phyloP scores from a whole-genome alignment of 257 asterid genomes.

The Euphrasia confusa region DNA sequence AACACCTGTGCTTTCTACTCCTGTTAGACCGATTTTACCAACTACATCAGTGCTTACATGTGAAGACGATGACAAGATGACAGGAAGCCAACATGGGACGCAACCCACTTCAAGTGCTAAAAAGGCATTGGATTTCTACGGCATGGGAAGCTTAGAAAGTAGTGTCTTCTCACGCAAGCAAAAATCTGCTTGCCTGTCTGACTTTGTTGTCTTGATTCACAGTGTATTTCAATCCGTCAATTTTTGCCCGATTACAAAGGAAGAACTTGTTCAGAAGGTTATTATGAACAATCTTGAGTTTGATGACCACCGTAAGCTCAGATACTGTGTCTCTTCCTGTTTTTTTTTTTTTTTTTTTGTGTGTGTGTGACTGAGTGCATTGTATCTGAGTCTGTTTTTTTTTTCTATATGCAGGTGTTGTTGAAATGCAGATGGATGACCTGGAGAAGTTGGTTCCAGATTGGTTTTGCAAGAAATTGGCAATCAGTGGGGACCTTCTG shows the following conservation, averaged over 20 bases:
- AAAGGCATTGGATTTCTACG: slow-evolving; percentile 57
- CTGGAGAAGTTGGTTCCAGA: slow-evolving; percentile 81
- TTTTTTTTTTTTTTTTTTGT: not conserved
- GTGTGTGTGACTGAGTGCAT: not conserved
- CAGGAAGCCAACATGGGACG: slow-evolving; percentile 36
- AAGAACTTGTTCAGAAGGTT: slow-evolving; percentile 84
- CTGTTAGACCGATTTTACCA: slow-evolving; percentile 50
- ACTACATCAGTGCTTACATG: slow-evolving; percentile 42
- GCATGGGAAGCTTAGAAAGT: slow-evolving; percentile 32
- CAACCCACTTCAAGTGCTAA: slow-evolving; percentile 50
- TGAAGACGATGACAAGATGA: slow-evolving; percentile 52
- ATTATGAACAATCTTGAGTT: slow-evolving; percentile 55
- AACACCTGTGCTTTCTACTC: slow-evolving; percentile 70
- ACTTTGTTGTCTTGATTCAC: slow-evolving; percentile 55
- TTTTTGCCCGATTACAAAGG: slow-evolving; percentile 66
- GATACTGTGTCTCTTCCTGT: slow-evolving; percentile 12
- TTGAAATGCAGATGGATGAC: slow-evolving; percentile 55
- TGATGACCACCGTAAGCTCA: slow-evolving; percentile 51
- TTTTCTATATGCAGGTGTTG: slow-evolving; percentile 44
- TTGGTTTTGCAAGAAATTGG: slow-evolving; percentile 64
- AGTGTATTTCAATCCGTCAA: slow-evolving; percentile 55
- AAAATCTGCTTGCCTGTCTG: slow-evolving; percentile 41
- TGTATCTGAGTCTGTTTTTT: slow-evolving; percentile 17
- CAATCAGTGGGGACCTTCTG: slow-evolving; percentile 61
- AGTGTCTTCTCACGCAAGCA: slow-evolving; percentile 30